Base-by-base conservation (phyloP, 345 rosid genomes). In the Salix suchowensis region DNA sequence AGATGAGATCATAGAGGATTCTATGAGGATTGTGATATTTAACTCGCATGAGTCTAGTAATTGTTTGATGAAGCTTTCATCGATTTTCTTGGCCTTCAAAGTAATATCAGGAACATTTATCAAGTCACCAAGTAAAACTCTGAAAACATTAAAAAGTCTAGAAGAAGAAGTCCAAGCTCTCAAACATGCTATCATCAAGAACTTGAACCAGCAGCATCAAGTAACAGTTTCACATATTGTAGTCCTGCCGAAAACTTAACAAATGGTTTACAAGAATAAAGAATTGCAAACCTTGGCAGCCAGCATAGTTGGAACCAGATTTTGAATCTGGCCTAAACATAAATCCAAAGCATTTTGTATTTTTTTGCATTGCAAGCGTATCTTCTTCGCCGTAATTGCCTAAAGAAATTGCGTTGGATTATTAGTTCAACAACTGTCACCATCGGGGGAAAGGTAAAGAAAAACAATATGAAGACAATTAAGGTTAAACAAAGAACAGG, bases 301-400 rank as follows among this genome's bases (percentile, higher is more conserved):
- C 70, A 87, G 67, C 30, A 71, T 32, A 7, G 39, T 16, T 65
- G 86, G 86, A 79, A 84, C 88, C 78, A 70, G 23, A 69, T 50
- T 78, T 79, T 81, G 81, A 70, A 85, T 72, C 73, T 79, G 84
- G 67, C 75, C 70, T 72, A 87, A 81, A 79, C 74, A 73, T 39
- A 58, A 37, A 65, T 50, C 84, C 77, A 77, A 70, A 32, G 65
- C 66, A 5, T 64, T 79, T 40, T 70, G 76, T 64, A 81, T 74
- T 37, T 71, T 81, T 71, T 75, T 67, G 70, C 87, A 83, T 72
- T 81, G 81, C 67, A 72, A 66, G 34, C 72, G 79, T 77, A 81
- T 78, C 66, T 15, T 67, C 32, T 83, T 67, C 37, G 82, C 74
- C 23, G 73, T 79, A 18, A 84, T 61, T 44, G 84, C 89, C 88